Base-by-base conservation (phyloP, 768 basidiomycete genomes). In the Boletus pseudo-olivaceus region DNA sequence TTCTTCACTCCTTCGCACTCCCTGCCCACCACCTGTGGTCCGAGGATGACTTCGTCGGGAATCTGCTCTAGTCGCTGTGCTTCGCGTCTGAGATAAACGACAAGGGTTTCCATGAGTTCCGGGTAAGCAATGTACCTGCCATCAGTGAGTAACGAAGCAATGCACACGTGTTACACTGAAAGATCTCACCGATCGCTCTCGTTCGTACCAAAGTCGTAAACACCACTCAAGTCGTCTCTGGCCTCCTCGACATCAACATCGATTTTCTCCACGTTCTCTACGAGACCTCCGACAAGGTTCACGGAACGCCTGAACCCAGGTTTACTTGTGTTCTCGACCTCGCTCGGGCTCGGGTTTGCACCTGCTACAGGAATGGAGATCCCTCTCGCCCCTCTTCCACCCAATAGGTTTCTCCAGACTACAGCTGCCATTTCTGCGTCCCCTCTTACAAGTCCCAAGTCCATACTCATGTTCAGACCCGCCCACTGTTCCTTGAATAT, bases 401-500 rank as follows among this genome's bases (percentile, higher is more conserved):
- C 93, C 38, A 97, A 84, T 35, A 97, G 64, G 68, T 98, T 97
- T 46, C 96, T 78, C 96, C 96, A 98, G 0, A 97, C 73, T 1
- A 91, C 89, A 14, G 76, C 87, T 1, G 95, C 92, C 71, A 98
- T 77, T 58, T 94, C 90, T 55, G 82, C 76, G 67, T 98, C 95
- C 23, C 85, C 83, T 43, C 76, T 78, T 5, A 86, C 79, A 32
- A 95, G 78, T 1, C 82, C 88, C 14, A 94, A 72, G 68, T 97
- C 93, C 62, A 93, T 80, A 3, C 87, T 79, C 59, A 94, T 76
- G 17, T 83, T 82, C 59, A 93, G 75, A 2, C 95, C 95, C 6
- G 84, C 80, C 88, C 90, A 94, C 66, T 96, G 93, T 67, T 96
- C 90, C 58, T 87, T 87, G 76, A 95, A 84, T 48, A 91, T 88